Base-by-base conservation (phyloP, 495 filamentous ascomycete species). In the Achaetomiella virescens region DNA sequence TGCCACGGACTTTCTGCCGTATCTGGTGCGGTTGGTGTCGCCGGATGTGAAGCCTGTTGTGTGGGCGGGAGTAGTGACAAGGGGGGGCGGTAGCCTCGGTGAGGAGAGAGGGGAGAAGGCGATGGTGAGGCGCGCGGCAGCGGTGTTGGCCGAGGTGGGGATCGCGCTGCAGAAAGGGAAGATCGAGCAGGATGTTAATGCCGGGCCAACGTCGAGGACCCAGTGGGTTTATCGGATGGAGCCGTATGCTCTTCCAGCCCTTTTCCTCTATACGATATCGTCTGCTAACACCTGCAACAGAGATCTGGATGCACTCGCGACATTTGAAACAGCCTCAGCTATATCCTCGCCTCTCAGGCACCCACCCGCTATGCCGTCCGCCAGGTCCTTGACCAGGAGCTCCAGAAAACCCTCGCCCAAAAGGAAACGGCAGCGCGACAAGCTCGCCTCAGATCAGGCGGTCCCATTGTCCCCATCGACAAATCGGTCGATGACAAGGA, bases 171-270 rank as follows among this genome's bases (percentile, higher is more conserved):
- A 95, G 61, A 85, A 83, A 61, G 86, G 86, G 2, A 84, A 85
- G 60, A 80, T 98, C 33, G 91, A 95, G 58, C 76, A 75, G n/a
- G 70, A 65, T 4, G 53, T 64, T 7, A 60, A 60, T 36, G 70
- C 78, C 49, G 73, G 76, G 10, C 61, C 55, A 7, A 59, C 48
- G 63, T 79, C 59, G 71, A 75, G 59, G 75, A 82, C 74, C 35
- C 73, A 78, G 60, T 96, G 86, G 85, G 84, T 92, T 11, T 96
- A 93, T 67, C 82, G 93, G 31, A 93, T 98, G 92, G 91, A 97
- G 63, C 93, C 93, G 82, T 91, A 76, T 76, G 86, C 84, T 48
- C 38, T 25, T 20, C 21, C 31, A n/a, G n/a, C n/a, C 31, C 38
- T 52, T 38, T 29, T 33, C 17, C 17, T 45, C 24, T 24, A 18